These are phyloP conservation scores for Coemansia sp. DNA, from an alignment of 192 early-diverging fungal species.

Conservation along the genomic window DNA sequence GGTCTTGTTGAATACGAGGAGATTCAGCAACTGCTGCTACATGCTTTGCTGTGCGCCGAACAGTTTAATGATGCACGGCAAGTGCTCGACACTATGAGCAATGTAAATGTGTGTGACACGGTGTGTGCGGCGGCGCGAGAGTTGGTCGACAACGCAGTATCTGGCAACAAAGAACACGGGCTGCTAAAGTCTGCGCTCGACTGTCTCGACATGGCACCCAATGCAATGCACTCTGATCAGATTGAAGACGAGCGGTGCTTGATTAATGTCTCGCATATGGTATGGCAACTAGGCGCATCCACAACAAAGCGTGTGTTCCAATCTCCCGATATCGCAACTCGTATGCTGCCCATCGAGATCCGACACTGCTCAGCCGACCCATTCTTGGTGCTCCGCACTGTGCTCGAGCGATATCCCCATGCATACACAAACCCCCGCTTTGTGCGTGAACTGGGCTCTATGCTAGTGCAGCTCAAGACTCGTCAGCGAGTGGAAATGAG, in stretches of 20 bases:
- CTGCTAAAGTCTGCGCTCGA: conserved; percentile 17
- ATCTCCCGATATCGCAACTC: neutral
- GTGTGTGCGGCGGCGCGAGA: conserved; percentile 39
- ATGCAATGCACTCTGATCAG: neutral
- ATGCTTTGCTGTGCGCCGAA: neutral
- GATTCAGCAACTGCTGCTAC: neutral
- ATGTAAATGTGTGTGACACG: conserved; percentile 6
- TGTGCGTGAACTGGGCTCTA: conserved; percentile 21
- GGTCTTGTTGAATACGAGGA: neutral
- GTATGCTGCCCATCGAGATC: conserved; percentile 35
- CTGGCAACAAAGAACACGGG: conserved; percentile 18
- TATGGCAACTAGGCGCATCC: conserved; percentile 12
- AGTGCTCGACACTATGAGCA: conserved; percentile 15
- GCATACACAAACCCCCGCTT: conserved; percentile 24
- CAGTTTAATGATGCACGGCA: conserved; percentile 23
- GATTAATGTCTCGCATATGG: conserved; percentile 28
- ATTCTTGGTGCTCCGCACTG: conserved; percentile 10
- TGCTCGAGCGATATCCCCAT: conserved; percentile 20
- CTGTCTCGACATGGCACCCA: conserved; percentile 18
- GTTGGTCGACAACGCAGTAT: conserved; percentile 44
- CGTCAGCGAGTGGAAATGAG: neutral
- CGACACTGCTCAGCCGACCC: conserved; percentile 20
- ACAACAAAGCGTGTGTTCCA: neutral
- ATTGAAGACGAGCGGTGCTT: conserved; percentile 23
- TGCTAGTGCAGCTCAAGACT: conserved; percentile 3